Evolutionary conservation across 805 yeast genomes (phyloP).

Genomic region (Zygosaccharomyces rouxii): DNA sequence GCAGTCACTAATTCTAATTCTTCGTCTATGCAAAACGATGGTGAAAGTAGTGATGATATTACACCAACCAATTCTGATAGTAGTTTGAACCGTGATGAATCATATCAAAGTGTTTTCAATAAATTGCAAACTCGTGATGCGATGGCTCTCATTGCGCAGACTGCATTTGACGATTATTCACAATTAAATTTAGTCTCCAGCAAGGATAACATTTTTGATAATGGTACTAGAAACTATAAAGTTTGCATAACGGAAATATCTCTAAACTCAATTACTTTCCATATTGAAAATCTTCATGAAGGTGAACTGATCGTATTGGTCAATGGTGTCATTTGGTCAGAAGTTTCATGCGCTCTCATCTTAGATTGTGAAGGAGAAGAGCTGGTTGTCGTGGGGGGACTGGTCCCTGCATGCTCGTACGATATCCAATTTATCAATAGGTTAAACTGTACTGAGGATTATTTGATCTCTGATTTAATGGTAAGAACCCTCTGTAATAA

Average conservation of each 20-base stretch:
- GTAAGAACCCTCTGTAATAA: conserved; percentile 35
- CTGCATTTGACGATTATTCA: conserved; percentile 30
- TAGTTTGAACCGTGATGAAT: conserved; percentile 9
- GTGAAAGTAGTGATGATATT: conserved; percentile 10
- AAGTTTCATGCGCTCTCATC: conserved; percentile 46
- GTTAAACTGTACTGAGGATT: conserved; percentile 33
- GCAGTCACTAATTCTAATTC: conserved; percentile 6
- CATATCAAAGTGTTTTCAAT: conserved; percentile 29
- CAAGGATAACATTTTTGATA: conserved; percentile 27
- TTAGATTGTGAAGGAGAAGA: conserved; percentile 42
- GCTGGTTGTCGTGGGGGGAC: conserved; percentile 56
- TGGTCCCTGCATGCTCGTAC: conserved; percentile 61
- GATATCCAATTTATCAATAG: conserved; percentile 46
- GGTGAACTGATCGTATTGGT: conserved; percentile 46
- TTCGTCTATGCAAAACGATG: conserved; percentile 7
- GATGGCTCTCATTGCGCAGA: conserved; percentile 37
- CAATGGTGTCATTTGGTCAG: conserved; percentile 68
- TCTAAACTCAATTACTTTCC: conserved; percentile 49
- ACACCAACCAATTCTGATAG: conserved; percentile 17
- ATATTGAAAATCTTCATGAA: conserved; percentile 42
- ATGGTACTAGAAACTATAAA: conserved; percentile 33
- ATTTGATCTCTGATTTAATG: conserved; percentile 38
- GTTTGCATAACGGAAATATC: conserved; percentile 48
- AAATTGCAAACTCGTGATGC: conserved; percentile 30
- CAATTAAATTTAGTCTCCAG: conserved; percentile 28